Evolutionary conservation across 73 alveolate genomes (phyloP).

Genomic region (Symbiodinium natans): DNA sequence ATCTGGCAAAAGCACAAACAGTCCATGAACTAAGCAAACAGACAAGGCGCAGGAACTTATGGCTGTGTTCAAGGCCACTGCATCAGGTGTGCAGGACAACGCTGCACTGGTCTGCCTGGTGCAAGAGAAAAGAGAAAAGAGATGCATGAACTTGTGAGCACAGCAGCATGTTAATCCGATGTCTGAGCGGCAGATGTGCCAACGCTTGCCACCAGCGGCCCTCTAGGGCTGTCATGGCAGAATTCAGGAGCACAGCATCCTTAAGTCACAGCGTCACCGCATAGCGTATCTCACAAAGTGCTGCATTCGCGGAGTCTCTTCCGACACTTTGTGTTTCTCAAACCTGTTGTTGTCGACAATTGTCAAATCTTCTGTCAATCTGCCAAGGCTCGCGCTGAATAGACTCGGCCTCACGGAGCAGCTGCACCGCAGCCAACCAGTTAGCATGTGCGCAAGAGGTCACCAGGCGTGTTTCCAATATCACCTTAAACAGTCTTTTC

Average conservation of each 20-base stretch:
- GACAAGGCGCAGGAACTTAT: slow-evolving; percentile 10
- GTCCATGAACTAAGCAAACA: no score
- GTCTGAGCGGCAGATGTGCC: neutral
- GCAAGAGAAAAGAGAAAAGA: no score
- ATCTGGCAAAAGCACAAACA: no score
- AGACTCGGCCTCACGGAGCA: neutral
- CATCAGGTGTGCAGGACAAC: neutral
- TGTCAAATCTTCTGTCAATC: neutral
- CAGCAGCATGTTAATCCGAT: no score
- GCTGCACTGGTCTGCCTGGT: neutral
- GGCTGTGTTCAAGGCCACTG: slow-evolving; percentile 1
- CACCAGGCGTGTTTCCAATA: neutral
- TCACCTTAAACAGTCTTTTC: no score
- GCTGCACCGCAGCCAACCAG: neutral
- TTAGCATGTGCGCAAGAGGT: neutral
- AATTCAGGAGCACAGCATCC: neutral
- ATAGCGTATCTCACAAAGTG: no score
- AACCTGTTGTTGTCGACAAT: no score
- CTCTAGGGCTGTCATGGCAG: neutral
- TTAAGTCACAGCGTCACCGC: no score
- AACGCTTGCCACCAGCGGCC: neutral
- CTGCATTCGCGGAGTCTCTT: no score
- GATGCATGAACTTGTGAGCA: no score
- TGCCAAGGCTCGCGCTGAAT: neutral
- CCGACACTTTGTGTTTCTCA: no score